phyloP scores from a whole-genome alignment of 371 early-diverging fungal species.

The Circinella umbellata region DNA sequence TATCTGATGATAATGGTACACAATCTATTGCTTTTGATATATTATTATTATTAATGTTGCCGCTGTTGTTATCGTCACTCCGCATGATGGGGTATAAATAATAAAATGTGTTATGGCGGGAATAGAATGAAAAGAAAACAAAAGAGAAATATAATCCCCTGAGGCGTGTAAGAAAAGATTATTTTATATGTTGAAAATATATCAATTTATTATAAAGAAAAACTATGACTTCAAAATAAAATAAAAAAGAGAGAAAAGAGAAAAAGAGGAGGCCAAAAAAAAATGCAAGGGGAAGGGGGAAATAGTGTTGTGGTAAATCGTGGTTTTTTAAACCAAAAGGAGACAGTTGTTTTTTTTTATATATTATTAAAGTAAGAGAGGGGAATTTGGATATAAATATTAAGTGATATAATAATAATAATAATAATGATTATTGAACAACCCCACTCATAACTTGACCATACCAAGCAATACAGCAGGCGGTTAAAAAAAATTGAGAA shows the following conservation, averaged over 20 bases:
- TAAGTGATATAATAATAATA: too few relatives aligned
- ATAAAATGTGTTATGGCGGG: conserved; percentile 6
- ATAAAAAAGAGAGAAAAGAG: conserved; percentile 7
- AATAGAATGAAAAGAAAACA: conserved; percentile 19
- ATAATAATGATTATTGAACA: not conserved
- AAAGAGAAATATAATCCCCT: conserved; percentile 4
- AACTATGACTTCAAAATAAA: conserved; percentile 8
- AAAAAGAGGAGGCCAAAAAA: conserved; percentile 19
- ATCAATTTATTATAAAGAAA: not conserved
- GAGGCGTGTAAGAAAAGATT: not conserved
- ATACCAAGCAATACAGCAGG: conserved; percentile 14
- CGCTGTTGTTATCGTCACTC: not conserved
- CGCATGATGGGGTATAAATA: conserved; percentile 7
- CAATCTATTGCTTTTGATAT: not conserved
- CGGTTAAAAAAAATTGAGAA: not conserved
- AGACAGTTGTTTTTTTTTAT: not conserved
- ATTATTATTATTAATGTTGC: not conserved
- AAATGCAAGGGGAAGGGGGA: conserved; percentile 16
- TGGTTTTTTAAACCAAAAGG: not conserved
- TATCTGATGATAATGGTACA: not conserved
- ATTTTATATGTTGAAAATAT: not conserved
- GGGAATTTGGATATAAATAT: not conserved
- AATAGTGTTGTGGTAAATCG: not conserved
- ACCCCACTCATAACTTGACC: not conserved
- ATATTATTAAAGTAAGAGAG: too few relatives aligned